Conservation (phyloP, 2,329 filamentous ascomycete genomes). For the Trichophyton verrucosum region DNA sequence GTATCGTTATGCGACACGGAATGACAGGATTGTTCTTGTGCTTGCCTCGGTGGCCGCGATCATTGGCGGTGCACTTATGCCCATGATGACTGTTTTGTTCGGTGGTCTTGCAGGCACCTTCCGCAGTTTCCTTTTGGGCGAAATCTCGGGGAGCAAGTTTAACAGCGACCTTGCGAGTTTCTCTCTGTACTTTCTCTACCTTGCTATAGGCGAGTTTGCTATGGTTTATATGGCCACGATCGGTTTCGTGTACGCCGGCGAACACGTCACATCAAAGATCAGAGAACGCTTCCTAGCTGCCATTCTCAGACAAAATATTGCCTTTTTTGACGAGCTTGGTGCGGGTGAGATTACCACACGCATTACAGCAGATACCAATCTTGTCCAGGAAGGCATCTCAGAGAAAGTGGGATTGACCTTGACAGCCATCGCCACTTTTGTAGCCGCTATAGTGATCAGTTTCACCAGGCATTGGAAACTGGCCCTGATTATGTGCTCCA, state of each 20-base stretch:
- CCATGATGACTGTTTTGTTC: background rate
- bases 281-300: slow-evolving; percentile 62
- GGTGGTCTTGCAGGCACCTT: background rate
- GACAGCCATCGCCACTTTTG: background rate
- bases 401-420: slow-evolving; percentile 55
- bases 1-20: slow-evolving; percentile 55
- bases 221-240: slow-evolving; percentile 63
- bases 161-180: background rate
- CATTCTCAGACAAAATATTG: slow-evolving; percentile 68
- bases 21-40: slow-evolving; percentile 32
- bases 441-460: background rate
- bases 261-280: slow-evolving; percentile 29
- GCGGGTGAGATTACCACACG: slow-evolving; percentile 74
- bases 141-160: background rate
- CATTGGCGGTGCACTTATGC: background rate
- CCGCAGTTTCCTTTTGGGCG: background rate
- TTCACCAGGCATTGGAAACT: background rate
- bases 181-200: slow-evolving; percentile 56
- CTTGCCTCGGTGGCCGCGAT: background rate
- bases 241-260: slow-evolving; percentile 66
- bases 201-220: slow-evolving; percentile 59
- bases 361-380: slow-evolving; percentile 72
- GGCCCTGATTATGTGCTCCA: slow-evolving; percentile 28
- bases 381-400: slow-evolving; percentile 75
- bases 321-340: slow-evolving; percentile 72